Conservation (phyloP, 164 flowering plant genomes). For the Vitis riparia region DNA sequence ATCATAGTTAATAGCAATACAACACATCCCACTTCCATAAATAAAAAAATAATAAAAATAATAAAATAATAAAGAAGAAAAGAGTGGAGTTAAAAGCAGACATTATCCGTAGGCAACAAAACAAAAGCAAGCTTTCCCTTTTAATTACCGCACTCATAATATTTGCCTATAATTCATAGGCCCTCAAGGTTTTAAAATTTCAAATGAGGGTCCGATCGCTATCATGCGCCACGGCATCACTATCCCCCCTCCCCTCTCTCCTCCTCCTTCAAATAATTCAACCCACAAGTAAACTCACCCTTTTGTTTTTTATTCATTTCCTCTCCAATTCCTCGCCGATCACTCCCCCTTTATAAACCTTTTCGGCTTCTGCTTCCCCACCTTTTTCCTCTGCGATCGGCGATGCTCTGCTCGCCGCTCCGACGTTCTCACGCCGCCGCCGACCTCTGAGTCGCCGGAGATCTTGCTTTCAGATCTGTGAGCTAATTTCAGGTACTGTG, state of each 20-base stretch:
- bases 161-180: too few species aligned
- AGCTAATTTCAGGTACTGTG: constrained; percentile 2
- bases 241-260: constrained; percentile 17
- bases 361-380: background rate
- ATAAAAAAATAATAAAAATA: too few species aligned
- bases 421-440: background rate
- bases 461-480: constrained; percentile 10
- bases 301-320: constrained; percentile 7
- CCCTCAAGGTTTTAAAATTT: background rate
- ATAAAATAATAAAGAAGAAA: too few species aligned
- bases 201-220: constrained; percentile 27
- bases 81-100: background rate
- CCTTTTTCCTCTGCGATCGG: constrained; percentile 1
- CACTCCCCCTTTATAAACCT: background rate
- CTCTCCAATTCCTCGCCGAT: constrained; percentile 21
- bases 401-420: background rate
- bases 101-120: constrained; percentile 4
- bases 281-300: constrained; percentile 9
- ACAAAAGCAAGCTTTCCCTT: constrained; percentile 22
- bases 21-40: too few species aligned
- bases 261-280: constrained; percentile 23
- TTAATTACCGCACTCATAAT: background rate
- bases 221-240: constrained; percentile 39
- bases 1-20: too few species aligned
- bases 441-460: constrained; percentile 3